These are phyloP conservation scores for Pyrus hybrid DNA, from an alignment of 331 rosid genomes.

Conservation along the genomic window DNA sequence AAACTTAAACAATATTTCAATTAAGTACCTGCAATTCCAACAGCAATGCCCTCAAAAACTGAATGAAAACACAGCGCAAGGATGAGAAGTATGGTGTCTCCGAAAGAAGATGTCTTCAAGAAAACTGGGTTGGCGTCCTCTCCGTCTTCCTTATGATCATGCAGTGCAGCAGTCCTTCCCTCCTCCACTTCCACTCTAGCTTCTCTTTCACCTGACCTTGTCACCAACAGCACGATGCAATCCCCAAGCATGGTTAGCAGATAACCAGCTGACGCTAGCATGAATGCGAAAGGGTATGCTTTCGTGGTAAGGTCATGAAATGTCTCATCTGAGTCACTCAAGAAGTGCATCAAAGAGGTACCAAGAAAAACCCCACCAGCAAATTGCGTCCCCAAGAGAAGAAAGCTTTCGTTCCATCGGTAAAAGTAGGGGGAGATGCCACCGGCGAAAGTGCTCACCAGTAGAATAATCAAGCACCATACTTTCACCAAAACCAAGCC, in stretches of 20 bases:
- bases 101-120: constrained; percentile 40
- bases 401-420: constrained; percentile 68
- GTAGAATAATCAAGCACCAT: constrained; percentile 64
- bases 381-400: constrained; percentile 58
- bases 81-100: constrained; percentile 66
- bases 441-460: constrained; percentile 46
- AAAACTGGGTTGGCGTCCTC: constrained; percentile 18
- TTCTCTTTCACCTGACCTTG: constrained; percentile 17
- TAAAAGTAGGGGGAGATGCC: constrained; percentile 64
- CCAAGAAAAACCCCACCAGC: constrained; percentile 80
- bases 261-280: constrained; percentile 61
- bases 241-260: constrained; percentile 71
- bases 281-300: constrained; percentile 62
- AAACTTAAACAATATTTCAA: not conserved
- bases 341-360: constrained; percentile 65
- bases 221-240: constrained; percentile 31
- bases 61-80: constrained; percentile 78
- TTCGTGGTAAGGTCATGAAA: constrained; percentile 48
- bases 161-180: constrained; percentile 9
- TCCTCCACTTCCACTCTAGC: constrained; percentile 45
- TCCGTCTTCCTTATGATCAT: not conserved
- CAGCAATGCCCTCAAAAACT: constrained; percentile 67
- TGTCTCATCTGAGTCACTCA: constrained; percentile 46
- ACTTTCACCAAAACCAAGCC: constrained; percentile 46
- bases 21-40: constrained; percentile 61